These are phyloP conservation scores for Adansonia gregorii DNA, from an alignment of 441 rosid species.

Conservation along the genomic window DNA sequence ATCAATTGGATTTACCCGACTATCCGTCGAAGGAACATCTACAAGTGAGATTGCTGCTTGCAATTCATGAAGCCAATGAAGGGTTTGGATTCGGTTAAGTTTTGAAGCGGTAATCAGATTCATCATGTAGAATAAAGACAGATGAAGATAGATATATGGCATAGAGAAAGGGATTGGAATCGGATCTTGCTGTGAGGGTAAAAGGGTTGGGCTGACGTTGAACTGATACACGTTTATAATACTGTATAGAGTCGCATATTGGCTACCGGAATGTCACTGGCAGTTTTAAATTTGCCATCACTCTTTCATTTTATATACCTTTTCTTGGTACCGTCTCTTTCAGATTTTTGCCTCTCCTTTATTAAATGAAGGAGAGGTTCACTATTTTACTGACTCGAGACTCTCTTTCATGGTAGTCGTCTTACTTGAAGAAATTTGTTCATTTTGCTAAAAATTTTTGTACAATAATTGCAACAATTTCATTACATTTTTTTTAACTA, in stretches of 20 bases:
- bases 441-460: background rate
- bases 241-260: constrained; percentile 54
- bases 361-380: background rate
- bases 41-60: constrained; percentile 87
- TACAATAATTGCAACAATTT: background rate
- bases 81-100: constrained; percentile 89
- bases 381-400: background rate
- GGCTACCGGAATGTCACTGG: constrained; percentile 45
- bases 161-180: constrained; percentile 4
- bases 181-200: constrained; percentile 23
- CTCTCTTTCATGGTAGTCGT: background rate
- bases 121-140: constrained; percentile 39
- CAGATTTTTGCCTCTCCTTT: background rate
- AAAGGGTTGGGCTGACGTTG: constrained; percentile 28
- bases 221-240: constrained; percentile 44
- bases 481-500: background rate
- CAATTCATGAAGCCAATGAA: constrained; percentile 93
- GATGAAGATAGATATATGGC: background rate
- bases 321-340: no score
- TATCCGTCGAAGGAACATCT: constrained; percentile 89
- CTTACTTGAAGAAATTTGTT: background rate
- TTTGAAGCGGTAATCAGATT: background rate
- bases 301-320: background rate
- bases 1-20: constrained; percentile 94
- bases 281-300: constrained; percentile 49